A percentile compares a stretch with the other conserved stretches of the same genome.
phyloP scores from a whole-genome alignment of 2,329 filamentous ascomycete species.

The Sporothrix euskadiensis region DNA sequence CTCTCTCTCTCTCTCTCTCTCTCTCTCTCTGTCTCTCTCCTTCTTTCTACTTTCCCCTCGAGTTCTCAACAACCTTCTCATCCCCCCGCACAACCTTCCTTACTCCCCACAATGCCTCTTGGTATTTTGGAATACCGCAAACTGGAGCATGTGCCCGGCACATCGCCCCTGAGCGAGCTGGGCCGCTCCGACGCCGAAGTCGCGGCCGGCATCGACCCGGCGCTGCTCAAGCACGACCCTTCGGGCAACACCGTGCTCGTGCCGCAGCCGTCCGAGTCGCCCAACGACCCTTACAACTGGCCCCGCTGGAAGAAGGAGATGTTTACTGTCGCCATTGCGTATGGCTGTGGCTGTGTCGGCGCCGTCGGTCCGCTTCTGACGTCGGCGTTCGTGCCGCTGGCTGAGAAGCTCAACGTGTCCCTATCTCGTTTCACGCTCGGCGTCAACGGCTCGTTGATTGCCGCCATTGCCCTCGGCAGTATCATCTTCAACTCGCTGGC shows the following conservation, averaged over 20 bases:
- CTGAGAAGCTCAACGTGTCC: slow-evolving; percentile 38
- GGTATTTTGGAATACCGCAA: slow-evolving; percentile 36
- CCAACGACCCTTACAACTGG: slow-evolving; percentile 53
- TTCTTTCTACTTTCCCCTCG: too few relatives aligned
- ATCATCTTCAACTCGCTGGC: slow-evolving; percentile 42
- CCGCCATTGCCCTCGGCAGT: slow-evolving; percentile 41
- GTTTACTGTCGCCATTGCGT: slow-evolving; percentile 44
- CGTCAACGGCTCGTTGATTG: slow-evolving; percentile 42
- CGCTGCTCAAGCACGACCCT: slow-evolving; percentile 36
- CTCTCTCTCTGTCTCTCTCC: too few relatives aligned
- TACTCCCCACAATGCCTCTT: slow-evolving; percentile 33
- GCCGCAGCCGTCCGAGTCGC: slow-evolving; percentile 51
- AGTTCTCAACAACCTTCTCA: too few relatives aligned
- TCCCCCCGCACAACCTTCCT: neutral
- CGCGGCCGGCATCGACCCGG: slow-evolving; percentile 28
- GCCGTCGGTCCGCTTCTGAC: slow-evolving; percentile 44
- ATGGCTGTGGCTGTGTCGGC: slow-evolving; percentile 45
- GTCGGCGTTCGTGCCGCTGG: slow-evolving; percentile 42
- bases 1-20: neutral
- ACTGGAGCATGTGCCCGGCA: slow-evolving; percentile 37
- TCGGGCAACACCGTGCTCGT: slow-evolving; percentile 47
- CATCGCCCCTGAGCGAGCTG: slow-evolving; percentile 36
- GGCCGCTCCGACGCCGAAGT: slow-evolving; percentile 32
- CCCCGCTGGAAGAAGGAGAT: slow-evolving; percentile 40
- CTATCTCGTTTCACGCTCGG: slow-evolving; percentile 41